These are phyloP conservation scores for Nicotiana tomentosiformis DNA, from an alignment of 257 asterid genomes.

Conservation along the genomic window DNA sequence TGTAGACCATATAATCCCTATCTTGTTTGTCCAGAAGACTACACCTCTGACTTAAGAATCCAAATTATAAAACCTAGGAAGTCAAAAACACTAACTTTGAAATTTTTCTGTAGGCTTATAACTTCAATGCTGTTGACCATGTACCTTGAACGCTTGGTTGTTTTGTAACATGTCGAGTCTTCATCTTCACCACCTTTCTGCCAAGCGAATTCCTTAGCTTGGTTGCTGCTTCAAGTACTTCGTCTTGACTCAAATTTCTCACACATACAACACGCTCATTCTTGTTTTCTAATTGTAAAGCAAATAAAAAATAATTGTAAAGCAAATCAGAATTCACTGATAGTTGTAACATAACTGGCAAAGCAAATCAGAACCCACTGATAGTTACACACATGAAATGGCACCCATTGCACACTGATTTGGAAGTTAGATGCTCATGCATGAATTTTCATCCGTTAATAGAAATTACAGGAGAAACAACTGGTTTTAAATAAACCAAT, in stretches of 20 bases:
- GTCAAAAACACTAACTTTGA: background rate
- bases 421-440: background rate
- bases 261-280: slow-evolving; percentile 79
- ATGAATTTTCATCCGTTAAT: background rate
- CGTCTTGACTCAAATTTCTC: slow-evolving; percentile 66
- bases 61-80: background rate
- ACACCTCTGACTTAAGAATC: background rate
- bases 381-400: background rate
- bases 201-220: slow-evolving; percentile 84
- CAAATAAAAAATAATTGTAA: background rate
- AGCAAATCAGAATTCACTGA: background rate
- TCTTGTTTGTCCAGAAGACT: background rate
- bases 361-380: background rate
- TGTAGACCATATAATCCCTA: background rate
- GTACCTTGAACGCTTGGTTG: slow-evolving; percentile 91
- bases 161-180: slow-evolving; percentile 63
- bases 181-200: slow-evolving; percentile 77
- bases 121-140: slow-evolving; percentile 63
- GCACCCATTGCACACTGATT: background rate
- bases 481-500: background rate
- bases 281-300: slow-evolving; percentile 48
- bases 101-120: slow-evolving; percentile 7
- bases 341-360: no score
- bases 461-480: background rate
- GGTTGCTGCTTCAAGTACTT: slow-evolving; percentile 47